Conservation (phyloP, 495 filamentous ascomycete species). For the Podospora tetraspora region DNA sequence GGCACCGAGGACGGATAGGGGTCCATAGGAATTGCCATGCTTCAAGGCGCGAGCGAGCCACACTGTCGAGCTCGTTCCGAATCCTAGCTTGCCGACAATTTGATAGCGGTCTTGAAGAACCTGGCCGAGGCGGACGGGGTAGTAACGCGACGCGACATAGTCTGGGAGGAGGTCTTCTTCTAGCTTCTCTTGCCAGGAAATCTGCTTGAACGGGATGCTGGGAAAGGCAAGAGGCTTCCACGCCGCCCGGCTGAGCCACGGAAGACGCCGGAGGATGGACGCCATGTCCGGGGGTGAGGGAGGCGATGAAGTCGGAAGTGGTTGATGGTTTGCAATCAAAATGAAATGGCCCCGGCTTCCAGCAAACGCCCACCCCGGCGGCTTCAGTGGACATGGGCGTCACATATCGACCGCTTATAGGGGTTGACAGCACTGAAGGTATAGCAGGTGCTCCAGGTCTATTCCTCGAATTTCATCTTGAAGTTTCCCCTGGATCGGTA, state of each 20-base stretch:
- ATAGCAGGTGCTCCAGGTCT: background rate
- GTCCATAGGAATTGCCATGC: constrained; percentile 26
- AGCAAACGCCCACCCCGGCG: too few species aligned
- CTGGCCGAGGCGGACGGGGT: background rate
- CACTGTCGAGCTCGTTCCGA: constrained; percentile 48
- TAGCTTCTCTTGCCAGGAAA: background rate
- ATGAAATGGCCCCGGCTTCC: background rate
- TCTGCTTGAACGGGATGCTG: background rate
- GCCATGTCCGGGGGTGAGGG: background rate
- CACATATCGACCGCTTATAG: background rate
- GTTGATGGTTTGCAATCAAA: background rate
- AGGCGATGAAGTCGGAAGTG: background rate
- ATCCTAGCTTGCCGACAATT: constrained; percentile 50
- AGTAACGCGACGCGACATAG: constrained; percentile 1
- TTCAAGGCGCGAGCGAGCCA: constrained; percentile 51
- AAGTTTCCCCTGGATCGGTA: background rate
- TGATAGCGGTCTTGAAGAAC: constrained; percentile 34
- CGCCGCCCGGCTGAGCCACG: background rate
- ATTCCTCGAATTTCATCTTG: background rate
- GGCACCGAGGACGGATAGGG: background rate
- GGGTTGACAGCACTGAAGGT: background rate
- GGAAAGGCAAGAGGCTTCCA: background rate
- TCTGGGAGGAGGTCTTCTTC: background rate
- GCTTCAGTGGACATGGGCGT: background rate
- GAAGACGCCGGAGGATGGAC: background rate